Evolutionary conservation across 768 basidiomycete genomes (phyloP), one percentile per base, ranked within the genome.

Genomic region (Kwoniella sp.): DNA sequence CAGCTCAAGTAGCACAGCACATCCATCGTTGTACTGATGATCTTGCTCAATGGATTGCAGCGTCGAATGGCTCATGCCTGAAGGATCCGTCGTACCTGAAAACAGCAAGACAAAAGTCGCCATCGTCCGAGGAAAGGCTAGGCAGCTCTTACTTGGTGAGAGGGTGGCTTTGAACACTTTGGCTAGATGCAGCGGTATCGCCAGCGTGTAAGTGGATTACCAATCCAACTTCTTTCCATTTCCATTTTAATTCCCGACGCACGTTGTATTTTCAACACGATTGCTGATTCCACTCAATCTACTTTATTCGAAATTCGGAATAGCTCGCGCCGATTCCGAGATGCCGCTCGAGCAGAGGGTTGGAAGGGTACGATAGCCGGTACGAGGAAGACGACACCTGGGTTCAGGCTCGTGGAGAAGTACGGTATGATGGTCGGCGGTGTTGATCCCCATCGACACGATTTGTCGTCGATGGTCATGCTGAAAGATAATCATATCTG

Each of bases 381-480:
- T 15, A 99, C 95, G 25, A 84, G 95, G 63, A 99, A 99, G 84
- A 99, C 95, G 0, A 98, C 95, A 1, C 95, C 95, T 30, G 92
- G 95, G 1, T 99, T 99, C 83, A 84, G 96, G 51, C 83, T 97
- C 29, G 94, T 98, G 5, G 96, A 99, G 81, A 99, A 99, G 80
- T 97, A 99, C 77, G 96, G 88, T 2, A 98, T 99, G 96, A 71
- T 98, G 49, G 91, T 98, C 15, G 96, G 96, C 19, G 96, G 96
- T 6, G 89, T 97, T 71, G 95, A 99, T 77, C 83, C 91, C 9
- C 96, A 99, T 82, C 86, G 96, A 24, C 89, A 96, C 70, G 94
- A 98, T 79, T 84, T 98, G n/a, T 93, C 91, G 27, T 91, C 90
- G 77, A 98, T 99, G 96, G 94, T 99, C 76, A 99, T 99, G 96